Conservation (phyloP, 371 early-diverging fungal genomes). For the Mucor mucedo region DNA sequence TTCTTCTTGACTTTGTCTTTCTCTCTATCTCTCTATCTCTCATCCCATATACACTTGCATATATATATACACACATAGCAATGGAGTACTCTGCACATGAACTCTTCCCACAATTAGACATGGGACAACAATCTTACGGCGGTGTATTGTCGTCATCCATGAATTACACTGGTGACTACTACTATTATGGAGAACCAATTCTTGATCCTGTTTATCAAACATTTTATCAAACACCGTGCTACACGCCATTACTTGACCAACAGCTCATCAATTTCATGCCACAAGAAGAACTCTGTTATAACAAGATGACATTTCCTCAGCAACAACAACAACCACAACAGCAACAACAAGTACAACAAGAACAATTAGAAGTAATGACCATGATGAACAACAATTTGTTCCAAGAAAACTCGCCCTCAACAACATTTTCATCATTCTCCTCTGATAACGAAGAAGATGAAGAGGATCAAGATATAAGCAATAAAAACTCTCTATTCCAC, state of each 20-base stretch:
- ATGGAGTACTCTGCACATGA: conserved; percentile 6
- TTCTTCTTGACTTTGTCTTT: neutral
- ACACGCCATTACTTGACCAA: neutral
- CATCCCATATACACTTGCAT: neutral
- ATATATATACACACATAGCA: neutral
- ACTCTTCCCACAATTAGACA: conserved; percentile 11
- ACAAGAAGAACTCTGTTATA: neutral
- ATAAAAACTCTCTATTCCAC: conserved; percentile 6
- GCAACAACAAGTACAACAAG: too few relatives aligned
- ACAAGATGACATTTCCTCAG: neutral
- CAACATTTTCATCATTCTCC: conserved; percentile 3
- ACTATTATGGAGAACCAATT: neutral
- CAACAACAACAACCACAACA: neutral
- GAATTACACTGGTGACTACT: conserved; percentile 2
- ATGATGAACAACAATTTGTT: neutral
- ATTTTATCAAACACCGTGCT: conserved; percentile 5
- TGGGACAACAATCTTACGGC: neutral
- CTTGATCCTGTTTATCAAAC: conserved; percentile 6
- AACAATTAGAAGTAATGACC: too few relatives aligned
- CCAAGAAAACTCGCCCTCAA: conserved; percentile 6
- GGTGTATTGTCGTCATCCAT: conserved; percentile 5
- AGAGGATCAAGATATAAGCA: neutral
- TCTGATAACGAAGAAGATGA: conserved; percentile 10
- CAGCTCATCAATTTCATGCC: neutral
- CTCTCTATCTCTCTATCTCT: neutral